Base-by-base conservation (phyloP, 441 rosid species). In the Pelargonium australe region DNA sequence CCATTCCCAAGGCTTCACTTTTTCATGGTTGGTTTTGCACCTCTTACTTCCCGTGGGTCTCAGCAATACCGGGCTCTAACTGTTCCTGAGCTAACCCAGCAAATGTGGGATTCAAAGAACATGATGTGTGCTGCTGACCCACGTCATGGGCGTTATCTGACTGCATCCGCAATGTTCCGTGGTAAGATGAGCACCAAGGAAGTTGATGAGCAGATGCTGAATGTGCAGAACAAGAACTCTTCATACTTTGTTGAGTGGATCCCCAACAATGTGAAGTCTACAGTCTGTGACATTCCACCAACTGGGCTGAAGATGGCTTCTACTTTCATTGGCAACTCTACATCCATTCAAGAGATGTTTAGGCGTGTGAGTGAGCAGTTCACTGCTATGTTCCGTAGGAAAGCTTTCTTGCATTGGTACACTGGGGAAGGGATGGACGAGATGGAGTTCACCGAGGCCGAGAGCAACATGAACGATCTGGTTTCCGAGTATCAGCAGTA, bases 1-100 rank as follows among this genome's bases (percentile, higher is more conserved):
- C 96, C 96, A 1, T 89, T 89, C 65, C 92, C 96, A 31, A 86
- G 96, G 2, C 96, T 89, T 25, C 96, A 89, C 85, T 89, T 89
- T 78, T 89, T 89, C 83, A 88, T 88, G 94, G 89, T 88, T 16
- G 94, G 91, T 0, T 88, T 88, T 61, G 94, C 94, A 66, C 95
- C 95, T 7, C 92, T 89, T 45, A 89, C 92, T 9, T 89, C 96
- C 11, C 91, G 91, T 13, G 96, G 96, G 1, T 89, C 96, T 0
- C 92, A 89, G 78, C 92, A 86, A 72, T 89, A 89, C 81, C 74
- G 96, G 0, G 81, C 89, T 53, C 82, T 89, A 63, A 84, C 90
- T 0, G 92, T 89, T 37, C 95, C 95, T 5, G 92, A 89, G 65
- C 90, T 89, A 14, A 87, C 92, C 5, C 95, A 89, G 64, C 95